Evolutionary conservation across 129 eudicot species (phyloP).

Genomic region (Flaveria sonorensis): DNA sequence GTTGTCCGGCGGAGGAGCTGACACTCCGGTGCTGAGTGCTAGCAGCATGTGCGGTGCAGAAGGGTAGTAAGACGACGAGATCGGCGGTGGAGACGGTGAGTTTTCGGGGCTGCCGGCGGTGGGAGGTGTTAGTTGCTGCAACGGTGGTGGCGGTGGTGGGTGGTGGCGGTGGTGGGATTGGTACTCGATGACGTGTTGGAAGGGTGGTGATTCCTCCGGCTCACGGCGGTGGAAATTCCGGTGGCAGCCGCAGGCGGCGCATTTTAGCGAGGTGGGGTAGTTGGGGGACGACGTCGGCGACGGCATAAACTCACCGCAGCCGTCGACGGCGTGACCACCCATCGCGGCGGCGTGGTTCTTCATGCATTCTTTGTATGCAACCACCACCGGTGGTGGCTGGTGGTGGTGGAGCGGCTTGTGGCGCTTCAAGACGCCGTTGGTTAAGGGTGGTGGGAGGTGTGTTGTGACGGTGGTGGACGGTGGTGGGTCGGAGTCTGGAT

Average conservation of each 20-base stretch:
- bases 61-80: constrained; percentile 48
- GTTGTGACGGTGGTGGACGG: constrained; percentile 41
- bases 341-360: constrained; percentile 61
- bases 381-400: constrained; percentile 36
- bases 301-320: constrained; percentile 45
- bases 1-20: constrained; percentile 32
- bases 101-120: constrained; percentile 25
- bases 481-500: constrained; percentile 50
- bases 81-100: constrained; percentile 45
- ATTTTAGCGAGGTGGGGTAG: constrained; percentile 41
- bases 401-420: constrained; percentile 57
- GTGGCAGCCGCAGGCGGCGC: constrained; percentile 61
- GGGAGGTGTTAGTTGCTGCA: constrained; percentile 3
- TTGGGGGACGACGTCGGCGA: constrained; percentile 35
- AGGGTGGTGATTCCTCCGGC: constrained; percentile 47
- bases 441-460: constrained; percentile 41
- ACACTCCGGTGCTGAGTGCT: constrained; percentile 32
- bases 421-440: constrained; percentile 64
- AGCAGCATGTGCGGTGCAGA: constrained; percentile 47
- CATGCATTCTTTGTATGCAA: constrained; percentile 67
- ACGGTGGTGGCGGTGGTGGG: constrained; percentile 55
- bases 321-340: constrained; percentile 43
- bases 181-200: constrained; percentile 50
- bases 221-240: constrained; percentile 99
- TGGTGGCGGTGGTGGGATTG: constrained; percentile 83